Base-by-base conservation (phyloP, 2,329 filamentous ascomycete genomes). In the Epichloe coenophiala region DNA sequence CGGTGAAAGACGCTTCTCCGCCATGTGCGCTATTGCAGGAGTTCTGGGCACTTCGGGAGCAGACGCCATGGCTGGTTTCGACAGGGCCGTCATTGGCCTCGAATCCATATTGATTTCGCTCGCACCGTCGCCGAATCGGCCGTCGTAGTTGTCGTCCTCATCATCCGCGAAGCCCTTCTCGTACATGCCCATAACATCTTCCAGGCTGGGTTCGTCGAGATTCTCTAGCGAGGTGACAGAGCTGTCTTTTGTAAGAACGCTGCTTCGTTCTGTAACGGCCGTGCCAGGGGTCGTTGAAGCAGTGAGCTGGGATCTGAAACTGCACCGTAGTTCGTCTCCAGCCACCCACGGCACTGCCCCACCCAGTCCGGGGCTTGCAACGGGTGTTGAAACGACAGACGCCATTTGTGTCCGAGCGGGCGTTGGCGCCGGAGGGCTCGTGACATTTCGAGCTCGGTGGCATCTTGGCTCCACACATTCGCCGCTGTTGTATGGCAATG, bases 181-280 rank as follows among this genome's bases (percentile, higher is more conserved):
- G 63, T 84, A 85, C 71, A 83, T 81, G 61, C 77, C 81, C 66
- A 87, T 83, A 50, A 88, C 76, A 69, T 84, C 80, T 57, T 83
- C 79, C 35, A 84, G 70, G 58, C 78, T 81, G 50, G 78, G 71
- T 40, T 76, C 77, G 55, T 81, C 78, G 54, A 77, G 72, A 15
- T 70, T 65, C 39, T 63, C 66, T 65, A 74, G 75, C 54, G 72
- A 93, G 68, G 69, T 84, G 49, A 83, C 74, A 2, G 86, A 89
- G 70, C 86, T 94, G 53, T 81, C 80, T 58, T 86, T 88, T 3
- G 88, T 93, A 56, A 84, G 65, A 47, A 93, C 75, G 61, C 89
- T 95, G 64, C 87, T 94, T 54, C 87, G 77, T 61, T 91, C 87
- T 1, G 88, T 94, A n/a, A 83, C 80, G 5, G 65, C 57, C 2